Percentiles rank a stretch among this genome's conserved stretches.
These are phyloP conservation scores for Mucor ambiguus DNA, from an alignment of 371 early-diverging fungal genomes.

Conservation along the genomic window DNA sequence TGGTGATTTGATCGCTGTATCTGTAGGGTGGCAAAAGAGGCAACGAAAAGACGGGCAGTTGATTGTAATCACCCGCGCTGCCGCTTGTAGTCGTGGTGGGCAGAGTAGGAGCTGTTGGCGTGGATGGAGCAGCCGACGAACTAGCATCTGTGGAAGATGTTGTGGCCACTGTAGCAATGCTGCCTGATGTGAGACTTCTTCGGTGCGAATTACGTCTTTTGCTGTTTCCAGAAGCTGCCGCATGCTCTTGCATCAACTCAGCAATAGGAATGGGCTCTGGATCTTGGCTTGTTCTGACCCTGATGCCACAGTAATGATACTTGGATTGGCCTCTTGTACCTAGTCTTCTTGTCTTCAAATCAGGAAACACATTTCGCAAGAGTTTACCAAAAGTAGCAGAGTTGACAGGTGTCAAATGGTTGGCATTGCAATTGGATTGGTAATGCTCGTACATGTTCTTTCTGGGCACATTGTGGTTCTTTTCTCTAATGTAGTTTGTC, in stretches of 20 bases:
- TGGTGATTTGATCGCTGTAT: slow-evolving; percentile 7
- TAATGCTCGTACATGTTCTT: slow-evolving; percentile 66
- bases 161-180: not conserved
- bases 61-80: not conserved
- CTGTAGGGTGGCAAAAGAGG: slow-evolving; percentile 1
- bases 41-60: not conserved
- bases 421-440: slow-evolving; percentile 42
- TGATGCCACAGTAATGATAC: slow-evolving; percentile 62
- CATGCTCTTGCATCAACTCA: not conserved
- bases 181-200: not conserved
- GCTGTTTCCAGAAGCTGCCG: not conserved
- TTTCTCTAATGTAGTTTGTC: slow-evolving; percentile 55
- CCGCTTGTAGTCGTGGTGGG: not conserved
- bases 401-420: slow-evolving; percentile 58
- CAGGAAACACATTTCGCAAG: slow-evolving; percentile 63
- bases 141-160: not conserved
- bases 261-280: not conserved
- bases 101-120: not conserved
- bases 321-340: slow-evolving; percentile 68
- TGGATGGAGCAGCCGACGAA: not conserved
- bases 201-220: not conserved
- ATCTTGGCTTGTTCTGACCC: slow-evolving; percentile 21
- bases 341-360: slow-evolving; percentile 62
- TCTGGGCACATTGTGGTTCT: slow-evolving; percentile 62
- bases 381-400: slow-evolving; percentile 73